Conservation (phyloP, 495 filamentous ascomycete species). For the Penicillium parvum region DNA sequence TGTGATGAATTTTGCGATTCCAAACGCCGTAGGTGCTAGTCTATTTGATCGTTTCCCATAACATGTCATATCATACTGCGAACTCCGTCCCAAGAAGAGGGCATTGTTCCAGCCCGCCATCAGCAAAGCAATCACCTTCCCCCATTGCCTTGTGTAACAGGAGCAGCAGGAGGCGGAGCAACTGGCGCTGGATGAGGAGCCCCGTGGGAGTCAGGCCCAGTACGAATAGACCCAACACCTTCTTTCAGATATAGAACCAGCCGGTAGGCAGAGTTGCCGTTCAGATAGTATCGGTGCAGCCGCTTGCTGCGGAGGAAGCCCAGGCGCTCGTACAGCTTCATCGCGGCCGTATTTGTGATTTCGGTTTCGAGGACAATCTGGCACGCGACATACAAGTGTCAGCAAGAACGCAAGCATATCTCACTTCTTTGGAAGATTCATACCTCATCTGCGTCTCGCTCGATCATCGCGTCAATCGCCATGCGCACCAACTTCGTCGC, state of each 20-base stretch:
- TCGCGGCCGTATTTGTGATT: slow-evolving; percentile 86
- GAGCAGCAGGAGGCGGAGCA: not conserved
- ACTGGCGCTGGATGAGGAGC: slow-evolving; percentile 9
- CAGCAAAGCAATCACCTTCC: slow-evolving; percentile 1
- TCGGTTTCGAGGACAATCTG: slow-evolving; percentile 94
- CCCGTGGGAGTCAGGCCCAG: slow-evolving; percentile 36
- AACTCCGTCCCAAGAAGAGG: not conserved
- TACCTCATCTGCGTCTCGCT: slow-evolving; percentile 81
- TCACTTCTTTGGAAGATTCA: slow-evolving; percentile 1
- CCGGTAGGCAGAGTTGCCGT: slow-evolving; percentile 91
- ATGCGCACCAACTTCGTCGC: slow-evolving; percentile 83
- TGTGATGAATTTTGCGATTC: not conserved
- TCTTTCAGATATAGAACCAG: slow-evolving; percentile 79
- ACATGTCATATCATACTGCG: slow-evolving; percentile 13
- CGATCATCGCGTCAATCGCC: slow-evolving; percentile 90
- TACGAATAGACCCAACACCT: slow-evolving; percentile 42
- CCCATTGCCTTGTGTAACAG: slow-evolving; percentile 23
- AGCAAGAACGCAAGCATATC: not conserved
- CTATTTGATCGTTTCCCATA: slow-evolving; percentile 26
- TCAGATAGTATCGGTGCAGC: slow-evolving; percentile 92
- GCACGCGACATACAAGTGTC: slow-evolving; percentile 5
- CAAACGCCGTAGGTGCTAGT: slow-evolving; percentile 15
- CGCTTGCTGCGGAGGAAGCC: slow-evolving; percentile 92
- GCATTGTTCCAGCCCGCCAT: not conserved
- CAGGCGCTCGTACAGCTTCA: slow-evolving; percentile 88